Evolutionary conservation across 805 yeast genomes (phyloP), one percentile per base, ranked within the genome.

Genomic region (Wickerhamiella shivajii): DNA sequence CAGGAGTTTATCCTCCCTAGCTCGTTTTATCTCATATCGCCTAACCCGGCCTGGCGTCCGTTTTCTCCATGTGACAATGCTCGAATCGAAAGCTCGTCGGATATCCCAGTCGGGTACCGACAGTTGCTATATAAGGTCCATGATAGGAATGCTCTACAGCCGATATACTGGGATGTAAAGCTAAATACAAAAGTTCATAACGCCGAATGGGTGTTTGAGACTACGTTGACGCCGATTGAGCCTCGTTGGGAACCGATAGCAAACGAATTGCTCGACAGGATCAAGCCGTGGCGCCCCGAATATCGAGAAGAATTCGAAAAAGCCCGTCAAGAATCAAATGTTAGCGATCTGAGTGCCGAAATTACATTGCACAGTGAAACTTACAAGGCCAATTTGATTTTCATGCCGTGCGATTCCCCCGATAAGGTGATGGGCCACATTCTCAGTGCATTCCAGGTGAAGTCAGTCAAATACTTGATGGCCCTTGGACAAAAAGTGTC

Each of bases 101-200:
- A 29, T 9, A 30, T 52, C 1, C 34, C 51, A 5, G 59, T 54
- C 3, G 59, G 60, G 7, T 41, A 46, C 34, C 47, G 47, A 21
- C 44, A 52, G 2, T 40, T 51, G 19, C 48, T 52, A 31, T 44
- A 47, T 23, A 50, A 51, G 11, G 47, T 47, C 12, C 18, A 38
- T 18, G 20, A 38, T 24, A 24, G 38, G 24, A 32, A 36, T 24
- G 29, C 34, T 7, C 38, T 59, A 26, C 39, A 39, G 27, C 65
- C 66, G 1, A 50, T 60, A 2, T 60, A 60, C 40, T 60, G 66
- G 66, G 39, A 49, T 1, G 36, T 49, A 27, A 33, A 41, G 8
- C 44, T 44, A 22, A 51, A 50, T 24, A 42, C 53, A 1, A 49
- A 54, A n/a, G 60, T 59, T 2, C 38, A 46, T 11, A 37, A 52